A percentile compares a stretch with the other conserved stretches of the same genome.
phyloP scores from a whole-genome alignment of 495 filamentous ascomycete genomes.

The Aspergillus nidulans region DNA sequence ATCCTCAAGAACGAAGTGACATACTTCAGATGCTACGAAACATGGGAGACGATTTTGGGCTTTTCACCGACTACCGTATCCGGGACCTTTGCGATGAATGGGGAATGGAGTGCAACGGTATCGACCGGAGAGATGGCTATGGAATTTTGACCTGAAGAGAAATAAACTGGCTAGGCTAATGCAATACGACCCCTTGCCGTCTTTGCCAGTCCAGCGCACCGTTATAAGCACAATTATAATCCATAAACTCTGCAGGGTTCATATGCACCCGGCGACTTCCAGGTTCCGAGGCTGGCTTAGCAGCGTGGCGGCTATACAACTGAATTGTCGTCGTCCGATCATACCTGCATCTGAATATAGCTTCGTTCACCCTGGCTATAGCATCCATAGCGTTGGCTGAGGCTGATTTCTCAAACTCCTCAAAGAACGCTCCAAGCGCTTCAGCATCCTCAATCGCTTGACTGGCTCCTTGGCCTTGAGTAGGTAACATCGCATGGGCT shows the following conservation, averaged over 20 bases:
- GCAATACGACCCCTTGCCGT: background rate
- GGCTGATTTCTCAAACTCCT: conserved; percentile 8
- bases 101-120: conserved; percentile 11
- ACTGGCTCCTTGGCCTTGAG: conserved; percentile 38
- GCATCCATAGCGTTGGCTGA: background rate
- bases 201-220: conserved; percentile 19
- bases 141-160: background rate
- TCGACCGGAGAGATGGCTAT: background rate
- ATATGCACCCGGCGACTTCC: conserved; percentile 27
- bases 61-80: conserved; percentile 46
- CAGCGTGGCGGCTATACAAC: conserved; percentile 29
- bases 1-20: conserved; percentile 27
- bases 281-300: conserved; percentile 11
- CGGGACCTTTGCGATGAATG: conserved; percentile 40
- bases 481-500: conserved; percentile 41
- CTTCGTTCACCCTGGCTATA: background rate
- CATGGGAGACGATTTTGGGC: conserved; percentile 43
- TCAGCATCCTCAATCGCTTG: conserved; percentile 40
- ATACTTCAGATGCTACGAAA: conserved; percentile 35
- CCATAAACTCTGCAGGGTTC: conserved; percentile 40
- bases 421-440: conserved; percentile 23
- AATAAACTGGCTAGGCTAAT: no score
- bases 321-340: conserved; percentile 12
- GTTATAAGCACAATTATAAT: conserved; percentile 39
- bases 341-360: conserved; percentile 8